Conservation (phyloP, 169 alveolate species). For the Plasmodium gaboni region DNA sequence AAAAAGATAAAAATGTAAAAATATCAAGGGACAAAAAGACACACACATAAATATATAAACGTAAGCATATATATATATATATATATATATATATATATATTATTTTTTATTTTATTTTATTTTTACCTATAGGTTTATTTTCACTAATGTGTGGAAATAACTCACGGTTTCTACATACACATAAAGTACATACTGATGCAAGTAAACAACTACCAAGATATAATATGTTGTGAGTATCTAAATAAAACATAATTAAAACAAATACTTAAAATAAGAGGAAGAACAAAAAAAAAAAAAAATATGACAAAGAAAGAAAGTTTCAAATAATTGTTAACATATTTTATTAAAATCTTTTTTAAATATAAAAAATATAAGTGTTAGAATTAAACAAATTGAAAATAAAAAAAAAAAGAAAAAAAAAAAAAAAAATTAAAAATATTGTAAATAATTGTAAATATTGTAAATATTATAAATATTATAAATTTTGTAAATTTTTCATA, state of each 20-base stretch:
- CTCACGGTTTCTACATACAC: conserved; percentile 55
- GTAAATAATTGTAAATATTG: no score
- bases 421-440: neutral
- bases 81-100: no score
- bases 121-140: conserved; percentile 49
- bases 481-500: no score
- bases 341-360: neutral
- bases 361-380: neutral
- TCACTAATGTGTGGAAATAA: conserved; percentile 70
- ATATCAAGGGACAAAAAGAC: no score
- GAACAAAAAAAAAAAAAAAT: neutral
- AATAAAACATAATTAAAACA: conserved; percentile 37
- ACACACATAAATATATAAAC: no score
- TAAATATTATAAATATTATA: no score
- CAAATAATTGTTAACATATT: neutral
- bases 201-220: conserved; percentile 47
- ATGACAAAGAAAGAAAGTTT: neutral
- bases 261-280: neutral
- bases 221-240: conserved; percentile 36
- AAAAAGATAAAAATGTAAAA: conserved; percentile 9
- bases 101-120: neutral
- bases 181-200: conserved; percentile 66
- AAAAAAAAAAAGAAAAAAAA: neutral
- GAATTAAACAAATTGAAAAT: neutral
- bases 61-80: no score